Evolutionary conservation across 176 grass and related monocot species (phyloP).

Genomic region (Cenchrus americanus): DNA sequence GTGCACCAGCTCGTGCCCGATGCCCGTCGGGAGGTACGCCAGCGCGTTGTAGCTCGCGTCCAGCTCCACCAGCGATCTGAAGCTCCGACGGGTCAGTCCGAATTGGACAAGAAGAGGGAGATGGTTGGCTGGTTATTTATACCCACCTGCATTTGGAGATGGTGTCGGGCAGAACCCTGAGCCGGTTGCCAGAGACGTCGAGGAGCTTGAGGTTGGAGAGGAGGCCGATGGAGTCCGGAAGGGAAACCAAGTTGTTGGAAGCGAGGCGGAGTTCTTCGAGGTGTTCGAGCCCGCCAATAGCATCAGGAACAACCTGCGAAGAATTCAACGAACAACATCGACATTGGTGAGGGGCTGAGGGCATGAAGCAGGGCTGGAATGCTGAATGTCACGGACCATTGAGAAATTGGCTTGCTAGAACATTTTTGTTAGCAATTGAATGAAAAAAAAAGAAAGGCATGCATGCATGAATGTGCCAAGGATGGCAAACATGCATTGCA

Average conservation of each 20-base stretch:
- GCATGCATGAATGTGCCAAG: background rate
- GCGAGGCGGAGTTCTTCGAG: conserved; percentile 74
- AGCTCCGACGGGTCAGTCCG: background rate
- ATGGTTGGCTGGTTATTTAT: background rate
- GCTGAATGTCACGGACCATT: background rate
- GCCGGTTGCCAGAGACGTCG: conserved; percentile 84
- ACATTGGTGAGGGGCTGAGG: background rate
- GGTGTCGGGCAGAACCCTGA: conserved; percentile 78
- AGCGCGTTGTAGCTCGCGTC: conserved; percentile 86
- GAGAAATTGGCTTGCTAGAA: too few relatives aligned
- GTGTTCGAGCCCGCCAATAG: conserved; percentile 64
- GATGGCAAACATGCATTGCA: background rate
- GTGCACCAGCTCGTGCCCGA: conserved; percentile 66
- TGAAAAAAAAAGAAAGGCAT: background rate
- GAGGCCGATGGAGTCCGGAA: conserved; percentile 82
- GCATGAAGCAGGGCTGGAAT: background rate
- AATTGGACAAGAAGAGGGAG: background rate
- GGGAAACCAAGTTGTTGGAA: conserved; percentile 60
- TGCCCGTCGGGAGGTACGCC: conserved; percentile 77
- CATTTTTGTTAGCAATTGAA: background rate
- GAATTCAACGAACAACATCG: background rate
- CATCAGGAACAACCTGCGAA: conserved; percentile 68
- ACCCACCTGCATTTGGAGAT: conserved; percentile 84
- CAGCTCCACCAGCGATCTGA: conserved; percentile 74
- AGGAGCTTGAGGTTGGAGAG: conserved; percentile 81